Conservation (phyloP, 768 basidiomycete genomes). For the Melanogaster broomeanus region DNA sequence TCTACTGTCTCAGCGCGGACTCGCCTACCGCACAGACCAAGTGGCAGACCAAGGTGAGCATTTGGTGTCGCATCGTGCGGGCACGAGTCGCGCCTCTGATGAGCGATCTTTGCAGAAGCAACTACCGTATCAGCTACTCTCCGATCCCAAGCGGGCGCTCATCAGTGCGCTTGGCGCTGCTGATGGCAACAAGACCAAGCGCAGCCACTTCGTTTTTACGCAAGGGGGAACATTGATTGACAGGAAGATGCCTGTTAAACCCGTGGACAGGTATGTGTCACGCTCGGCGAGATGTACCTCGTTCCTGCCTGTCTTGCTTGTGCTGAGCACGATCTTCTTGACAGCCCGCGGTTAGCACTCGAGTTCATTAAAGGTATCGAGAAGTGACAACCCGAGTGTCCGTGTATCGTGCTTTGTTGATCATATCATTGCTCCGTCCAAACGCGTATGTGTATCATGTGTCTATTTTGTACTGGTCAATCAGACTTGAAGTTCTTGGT, state of each 20-base stretch:
- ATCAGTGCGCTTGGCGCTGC: constrained; percentile 83
- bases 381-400: constrained; percentile 6
- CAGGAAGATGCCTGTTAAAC: constrained; percentile 83
- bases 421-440: no score
- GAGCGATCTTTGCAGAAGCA: constrained; percentile 56
- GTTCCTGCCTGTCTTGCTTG: background rate
- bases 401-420: no score
- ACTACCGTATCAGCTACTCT: constrained; percentile 84
- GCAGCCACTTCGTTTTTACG: constrained; percentile 92
- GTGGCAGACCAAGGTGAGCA: constrained; percentile 82
- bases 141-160: constrained; percentile 81
- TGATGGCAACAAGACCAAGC: constrained; percentile 78
- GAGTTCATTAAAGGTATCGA: constrained; percentile 60
- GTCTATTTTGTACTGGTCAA: no score
- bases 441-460: no score
- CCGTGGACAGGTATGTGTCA: constrained; percentile 67
- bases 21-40: constrained; percentile 70
- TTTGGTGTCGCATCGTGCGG: background rate
- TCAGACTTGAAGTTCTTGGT: no score
- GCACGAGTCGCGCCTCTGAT: constrained; percentile 3
- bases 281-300: background rate
- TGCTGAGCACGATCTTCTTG: background rate
- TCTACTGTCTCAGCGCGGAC: constrained; percentile 87
- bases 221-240: constrained; percentile 89
- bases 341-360: constrained; percentile 63